These are phyloP conservation scores for Jaapia argillacea DNA, from an alignment of 768 basidiomycete species.

Conservation along the genomic window DNA sequence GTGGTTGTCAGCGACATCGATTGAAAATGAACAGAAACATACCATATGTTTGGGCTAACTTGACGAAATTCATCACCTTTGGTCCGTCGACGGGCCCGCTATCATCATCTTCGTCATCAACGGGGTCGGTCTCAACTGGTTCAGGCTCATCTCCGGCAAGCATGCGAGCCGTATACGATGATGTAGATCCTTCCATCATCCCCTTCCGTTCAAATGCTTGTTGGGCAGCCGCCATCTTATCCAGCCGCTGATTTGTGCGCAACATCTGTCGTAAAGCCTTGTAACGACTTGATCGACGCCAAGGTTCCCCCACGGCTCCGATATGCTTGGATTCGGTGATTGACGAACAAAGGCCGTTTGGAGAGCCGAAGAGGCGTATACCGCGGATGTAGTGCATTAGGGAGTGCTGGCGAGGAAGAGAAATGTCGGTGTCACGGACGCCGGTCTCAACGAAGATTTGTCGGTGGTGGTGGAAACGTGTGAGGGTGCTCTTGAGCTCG, in stretches of 20 bases:
- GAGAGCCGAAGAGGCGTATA: conserved; percentile 7
- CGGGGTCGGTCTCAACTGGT: background rate
- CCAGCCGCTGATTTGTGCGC: conserved; percentile 4
- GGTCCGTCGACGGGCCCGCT: background rate
- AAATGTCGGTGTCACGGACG: background rate
- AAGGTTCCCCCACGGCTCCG: conserved; percentile 13
- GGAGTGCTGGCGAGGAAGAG: background rate
- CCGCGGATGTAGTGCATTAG: background rate
- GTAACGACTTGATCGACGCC: conserved; percentile 10
- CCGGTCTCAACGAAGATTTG: background rate
- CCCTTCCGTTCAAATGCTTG: background rate
- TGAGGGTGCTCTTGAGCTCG: conserved; percentile 6
- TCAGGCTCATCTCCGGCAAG: too few relatives aligned
- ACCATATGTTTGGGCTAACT: background rate
- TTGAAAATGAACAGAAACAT: too few relatives aligned
- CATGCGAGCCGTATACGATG: too few relatives aligned
- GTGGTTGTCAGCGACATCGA: too few relatives aligned
- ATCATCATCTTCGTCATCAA: background rate
- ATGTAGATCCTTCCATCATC: conserved; percentile 5
- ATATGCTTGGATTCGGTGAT: conserved; percentile 15
- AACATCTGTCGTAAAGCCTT: conserved; percentile 12
- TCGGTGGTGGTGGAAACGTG: background rate
- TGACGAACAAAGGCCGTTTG: conserved; percentile 13
- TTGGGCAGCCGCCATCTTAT: conserved; percentile 1
- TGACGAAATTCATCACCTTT: background rate